These are phyloP conservation scores for Pulveroboletus sp. DNA, from an alignment of 768 basidiomycete species.

Conservation along the genomic window DNA sequence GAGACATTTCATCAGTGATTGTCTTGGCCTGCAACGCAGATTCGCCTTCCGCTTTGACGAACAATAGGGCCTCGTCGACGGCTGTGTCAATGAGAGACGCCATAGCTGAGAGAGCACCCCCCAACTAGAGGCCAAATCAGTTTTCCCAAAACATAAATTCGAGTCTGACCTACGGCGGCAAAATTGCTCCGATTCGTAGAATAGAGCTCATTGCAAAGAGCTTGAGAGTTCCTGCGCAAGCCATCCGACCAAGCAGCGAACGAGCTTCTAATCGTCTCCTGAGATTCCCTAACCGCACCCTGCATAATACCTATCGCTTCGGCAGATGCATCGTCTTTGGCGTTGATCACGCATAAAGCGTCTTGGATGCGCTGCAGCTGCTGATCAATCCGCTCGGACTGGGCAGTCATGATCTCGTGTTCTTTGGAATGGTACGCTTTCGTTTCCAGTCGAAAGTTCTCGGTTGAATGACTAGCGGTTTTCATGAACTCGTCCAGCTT, in stretches of 20 bases:
- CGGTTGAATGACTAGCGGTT: conserved; percentile 47
- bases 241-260: conserved; percentile 53
- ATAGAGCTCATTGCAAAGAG: conserved; percentile 45
- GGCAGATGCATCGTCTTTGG: conserved; percentile 50
- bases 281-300: conserved; percentile 45
- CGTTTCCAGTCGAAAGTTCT: conserved; percentile 51
- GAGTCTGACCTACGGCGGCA: conserved; percentile 33
- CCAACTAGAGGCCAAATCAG: conserved; percentile 35
- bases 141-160: neutral
- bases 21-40: conserved; percentile 46
- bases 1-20: conserved; percentile 42
- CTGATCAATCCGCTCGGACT: conserved; percentile 51
- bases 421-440: conserved; percentile 54
- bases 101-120: conserved; percentile 55
- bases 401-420: conserved; percentile 45
- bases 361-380: conserved; percentile 53
- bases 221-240: conserved; percentile 45
- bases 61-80: conserved; percentile 51
- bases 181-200: conserved; percentile 42
- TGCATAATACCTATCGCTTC: conserved; percentile 49
- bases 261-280: conserved; percentile 47
- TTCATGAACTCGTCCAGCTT: conserved; percentile 61
- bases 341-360: conserved; percentile 48
- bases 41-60: conserved; percentile 52
- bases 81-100: conserved; percentile 57